Evolutionary conservation across 768 basidiomycete species (phyloP).

Genomic region (Kwoniella botswanensis): DNA sequence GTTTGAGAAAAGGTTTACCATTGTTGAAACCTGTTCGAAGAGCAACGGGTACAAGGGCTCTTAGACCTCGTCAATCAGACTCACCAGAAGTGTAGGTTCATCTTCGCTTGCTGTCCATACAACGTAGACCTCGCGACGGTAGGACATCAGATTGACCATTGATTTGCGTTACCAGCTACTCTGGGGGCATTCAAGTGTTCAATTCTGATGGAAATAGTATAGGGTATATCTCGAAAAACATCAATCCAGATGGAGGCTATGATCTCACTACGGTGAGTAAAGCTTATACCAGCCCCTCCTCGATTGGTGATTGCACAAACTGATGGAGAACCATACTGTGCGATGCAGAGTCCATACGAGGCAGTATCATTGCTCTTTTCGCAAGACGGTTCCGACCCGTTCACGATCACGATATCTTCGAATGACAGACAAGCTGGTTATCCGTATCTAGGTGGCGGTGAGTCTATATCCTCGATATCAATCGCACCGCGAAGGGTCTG

Average conservation of each 20-base stretch:
- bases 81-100: constrained; percentile 1
- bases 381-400: background rate
- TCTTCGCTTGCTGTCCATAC: background rate
- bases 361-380: constrained; percentile 1
- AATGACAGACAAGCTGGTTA: constrained; percentile 3
- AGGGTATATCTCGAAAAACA: constrained; percentile 4
- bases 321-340: too few relatives aligned
- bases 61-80: constrained; percentile 1
- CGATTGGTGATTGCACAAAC: background rate
- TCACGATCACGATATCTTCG: constrained; percentile 7
- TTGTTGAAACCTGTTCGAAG: background rate
- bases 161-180: background rate
- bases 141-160: background rate
- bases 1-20: background rate
- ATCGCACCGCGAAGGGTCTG: too few relatives aligned
- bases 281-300: background rate
- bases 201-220: background rate
- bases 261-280: background rate
- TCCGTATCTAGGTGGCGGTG: constrained; percentile 1
- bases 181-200: background rate
- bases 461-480: background rate
- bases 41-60: background rate
- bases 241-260: constrained; percentile 1
- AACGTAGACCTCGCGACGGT: background rate
- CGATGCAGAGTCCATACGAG: background rate